phyloP scores from a whole-genome alignment of 352 stramenopile species.

The Blastocystis sp. region DNA sequence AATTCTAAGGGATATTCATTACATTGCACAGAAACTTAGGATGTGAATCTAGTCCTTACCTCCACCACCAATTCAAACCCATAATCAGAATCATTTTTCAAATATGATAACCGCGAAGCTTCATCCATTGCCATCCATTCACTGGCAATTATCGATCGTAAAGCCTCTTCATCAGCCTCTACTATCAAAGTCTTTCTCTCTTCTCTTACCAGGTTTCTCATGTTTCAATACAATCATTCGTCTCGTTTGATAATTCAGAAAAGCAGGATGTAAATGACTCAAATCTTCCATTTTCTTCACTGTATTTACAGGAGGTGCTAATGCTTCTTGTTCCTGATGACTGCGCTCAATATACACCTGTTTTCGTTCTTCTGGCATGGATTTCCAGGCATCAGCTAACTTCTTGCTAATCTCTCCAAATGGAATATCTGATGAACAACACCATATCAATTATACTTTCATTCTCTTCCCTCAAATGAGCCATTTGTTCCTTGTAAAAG shows the following conservation, averaged over 20 bases:
- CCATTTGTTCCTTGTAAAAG: conserved; percentile 62
- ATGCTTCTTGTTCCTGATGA: not conserved
- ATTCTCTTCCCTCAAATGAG: conserved; percentile 29
- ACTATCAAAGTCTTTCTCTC: not conserved
- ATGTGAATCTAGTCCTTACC: not conserved
- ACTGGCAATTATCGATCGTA: not conserved
- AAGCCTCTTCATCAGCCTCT: not conserved
- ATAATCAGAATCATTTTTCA: not conserved
- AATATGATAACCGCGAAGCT: not conserved
- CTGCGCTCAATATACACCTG: conserved; percentile 33
- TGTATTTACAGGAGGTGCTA: not conserved
- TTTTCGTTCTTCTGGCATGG: conserved; percentile 44
- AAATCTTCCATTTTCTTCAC: not conserved
- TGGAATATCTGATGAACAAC: not conserved
- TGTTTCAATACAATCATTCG: not conserved
- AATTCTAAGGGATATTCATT: not conserved
- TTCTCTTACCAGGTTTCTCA: conserved; percentile 16
- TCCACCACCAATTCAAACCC: not conserved
- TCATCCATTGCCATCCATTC: not conserved
- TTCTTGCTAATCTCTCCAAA: conserved; percentile 61
- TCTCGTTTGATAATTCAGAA: not conserved
- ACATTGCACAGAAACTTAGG: too few relatives aligned
- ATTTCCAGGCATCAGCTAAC: conserved; percentile 54
- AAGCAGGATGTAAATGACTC: not conserved
- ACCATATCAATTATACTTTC: not conserved